Percentiles rank a stretch among this genome's conserved stretches.
phyloP scores from a whole-genome alignment of 2,329 filamentous ascomycete genomes.

The Leptosphaerulina australis region DNA sequence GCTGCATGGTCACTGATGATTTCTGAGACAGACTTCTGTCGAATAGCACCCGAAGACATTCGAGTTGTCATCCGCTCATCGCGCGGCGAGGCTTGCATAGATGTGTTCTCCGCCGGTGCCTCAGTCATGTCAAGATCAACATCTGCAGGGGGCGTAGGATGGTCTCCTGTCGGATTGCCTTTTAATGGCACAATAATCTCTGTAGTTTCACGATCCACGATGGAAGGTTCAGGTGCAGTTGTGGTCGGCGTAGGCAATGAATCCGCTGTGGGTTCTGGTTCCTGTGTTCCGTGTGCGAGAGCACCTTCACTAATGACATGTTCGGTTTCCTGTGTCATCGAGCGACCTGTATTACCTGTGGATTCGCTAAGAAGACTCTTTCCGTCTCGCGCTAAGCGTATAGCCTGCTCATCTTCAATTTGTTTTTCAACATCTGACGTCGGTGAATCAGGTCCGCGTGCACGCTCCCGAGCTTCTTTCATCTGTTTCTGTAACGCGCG shows the following conservation, averaged over 20 bases:
- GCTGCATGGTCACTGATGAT: conserved; percentile 67
- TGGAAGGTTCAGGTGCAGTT: conserved; percentile 41
- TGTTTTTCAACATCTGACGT: conserved; percentile 66
- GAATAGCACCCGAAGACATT: conserved; percentile 71
- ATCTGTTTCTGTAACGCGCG: conserved; percentile 58
- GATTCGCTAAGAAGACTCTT: conserved; percentile 36
- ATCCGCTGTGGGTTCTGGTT: conserved; percentile 33
- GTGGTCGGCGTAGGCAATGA: conserved; percentile 47
- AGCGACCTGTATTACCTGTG: conserved; percentile 19
- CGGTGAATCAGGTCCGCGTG: conserved; percentile 53
- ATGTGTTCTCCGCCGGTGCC: conserved; percentile 18
- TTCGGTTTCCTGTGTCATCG: conserved; percentile 35
- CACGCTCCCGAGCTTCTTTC: conserved; percentile 51
- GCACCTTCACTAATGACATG: conserved; percentile 21
- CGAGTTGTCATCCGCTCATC: conserved; percentile 69
- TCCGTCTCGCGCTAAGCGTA: conserved; percentile 44
- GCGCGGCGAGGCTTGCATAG: conserved; percentile 33
- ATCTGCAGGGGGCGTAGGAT: conserved; percentile 47
- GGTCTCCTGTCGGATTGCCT: conserved; percentile 28
- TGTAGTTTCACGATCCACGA: conserved; percentile 29
- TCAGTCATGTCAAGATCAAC: conserved; percentile 45
- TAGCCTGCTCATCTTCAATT: conserved; percentile 60
- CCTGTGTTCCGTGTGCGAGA: conserved; percentile 9
- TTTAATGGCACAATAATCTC: conserved; percentile 23
- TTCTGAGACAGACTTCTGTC: conserved; percentile 74